Evolutionary conservation across 2,329 filamentous ascomycete genomes (phyloP).

Genomic region (Phaeosphaeria sp.): DNA sequence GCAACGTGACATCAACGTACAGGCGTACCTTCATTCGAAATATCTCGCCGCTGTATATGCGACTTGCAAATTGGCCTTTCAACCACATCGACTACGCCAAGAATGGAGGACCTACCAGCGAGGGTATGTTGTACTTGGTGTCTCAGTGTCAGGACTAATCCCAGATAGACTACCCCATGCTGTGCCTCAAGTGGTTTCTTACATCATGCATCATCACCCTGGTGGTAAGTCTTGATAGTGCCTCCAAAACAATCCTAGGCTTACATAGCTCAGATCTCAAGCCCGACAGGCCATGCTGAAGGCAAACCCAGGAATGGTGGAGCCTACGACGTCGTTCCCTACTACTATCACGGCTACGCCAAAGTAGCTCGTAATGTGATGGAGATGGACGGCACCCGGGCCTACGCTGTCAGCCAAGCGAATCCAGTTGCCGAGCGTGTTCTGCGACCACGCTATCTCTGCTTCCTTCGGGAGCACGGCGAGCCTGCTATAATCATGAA

Average conservation of each 20-base stretch:
- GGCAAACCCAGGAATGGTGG: slow-evolving; percentile 26
- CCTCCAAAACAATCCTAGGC: not conserved
- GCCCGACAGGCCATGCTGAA: slow-evolving; percentile 19
- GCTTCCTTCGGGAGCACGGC: slow-evolving; percentile 31
- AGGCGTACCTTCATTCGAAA: slow-evolving; percentile 41
- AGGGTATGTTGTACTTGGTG: slow-evolving; percentile 14
- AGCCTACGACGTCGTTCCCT: slow-evolving; percentile 36
- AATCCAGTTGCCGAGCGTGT: slow-evolving; percentile 37
- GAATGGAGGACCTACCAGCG: slow-evolving; percentile 25
- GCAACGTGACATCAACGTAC: slow-evolving; percentile 32
- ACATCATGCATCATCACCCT: slow-evolving; percentile 30
- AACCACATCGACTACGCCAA: slow-evolving; percentile 33
- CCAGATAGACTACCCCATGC: slow-evolving; percentile 26
- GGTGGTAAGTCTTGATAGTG: slow-evolving; percentile 21
- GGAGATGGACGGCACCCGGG: slow-evolving; percentile 24
- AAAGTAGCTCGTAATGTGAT: slow-evolving; percentile 38
- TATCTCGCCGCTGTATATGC: slow-evolving; percentile 31
- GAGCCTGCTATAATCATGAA: slow-evolving; percentile 25
- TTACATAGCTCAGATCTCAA: slow-evolving; percentile 26
- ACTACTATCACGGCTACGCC: slow-evolving; percentile 37
- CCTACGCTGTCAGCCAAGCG: slow-evolving; percentile 12
- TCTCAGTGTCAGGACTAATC: slow-evolving; percentile 2
- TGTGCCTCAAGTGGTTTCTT: slow-evolving; percentile 39
- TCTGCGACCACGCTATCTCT: slow-evolving; percentile 36
- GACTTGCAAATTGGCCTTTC: slow-evolving; percentile 42